Evolutionary conservation across 805 yeast species (phyloP).

Genomic region (Soucietia sequanensis): DNA sequence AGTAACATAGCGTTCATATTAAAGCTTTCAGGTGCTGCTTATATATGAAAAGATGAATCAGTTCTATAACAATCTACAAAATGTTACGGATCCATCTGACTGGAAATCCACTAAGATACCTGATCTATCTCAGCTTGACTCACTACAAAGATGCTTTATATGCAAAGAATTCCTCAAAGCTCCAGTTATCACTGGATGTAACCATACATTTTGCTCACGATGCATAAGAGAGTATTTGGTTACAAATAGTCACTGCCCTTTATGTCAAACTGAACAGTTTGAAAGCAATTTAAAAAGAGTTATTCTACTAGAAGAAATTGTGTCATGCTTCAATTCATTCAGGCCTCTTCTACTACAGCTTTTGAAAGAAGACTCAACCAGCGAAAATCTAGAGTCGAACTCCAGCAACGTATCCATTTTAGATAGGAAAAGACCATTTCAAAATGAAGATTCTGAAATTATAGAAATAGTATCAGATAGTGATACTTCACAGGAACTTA

Average conservation of each 20-base stretch:
- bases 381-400: slow-evolving; percentile 6
- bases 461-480: slow-evolving; percentile 1
- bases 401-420: no score
- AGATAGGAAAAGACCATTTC: no score
- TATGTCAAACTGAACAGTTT: slow-evolving; percentile 68
- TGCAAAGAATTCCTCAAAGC: slow-evolving; percentile 80
- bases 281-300: slow-evolving; percentile 71
- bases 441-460: neutral
- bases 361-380: slow-evolving; percentile 22
- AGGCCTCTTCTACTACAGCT: slow-evolving; percentile 38
- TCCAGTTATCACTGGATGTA: slow-evolving; percentile 82
- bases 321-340: slow-evolving; percentile 47
- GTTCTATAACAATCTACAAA: slow-evolving; percentile 13
- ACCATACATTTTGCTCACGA: slow-evolving; percentile 85
- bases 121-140: slow-evolving; percentile 57
- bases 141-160: slow-evolving; percentile 76
- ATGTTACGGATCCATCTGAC: slow-evolving; percentile 68
- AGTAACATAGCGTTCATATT: no score
- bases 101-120: slow-evolving; percentile 61
- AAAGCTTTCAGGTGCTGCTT: no score
- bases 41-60: slow-evolving; percentile 15
- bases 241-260: slow-evolving; percentile 66
- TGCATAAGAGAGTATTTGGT: slow-evolving; percentile 75
- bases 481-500: neutral
- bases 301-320: slow-evolving; percentile 68